These are phyloP conservation scores for Phaeosphaeriaceae sp. DNA, from an alignment of 2,329 filamentous ascomycete genomes.

Conservation along the genomic window DNA sequence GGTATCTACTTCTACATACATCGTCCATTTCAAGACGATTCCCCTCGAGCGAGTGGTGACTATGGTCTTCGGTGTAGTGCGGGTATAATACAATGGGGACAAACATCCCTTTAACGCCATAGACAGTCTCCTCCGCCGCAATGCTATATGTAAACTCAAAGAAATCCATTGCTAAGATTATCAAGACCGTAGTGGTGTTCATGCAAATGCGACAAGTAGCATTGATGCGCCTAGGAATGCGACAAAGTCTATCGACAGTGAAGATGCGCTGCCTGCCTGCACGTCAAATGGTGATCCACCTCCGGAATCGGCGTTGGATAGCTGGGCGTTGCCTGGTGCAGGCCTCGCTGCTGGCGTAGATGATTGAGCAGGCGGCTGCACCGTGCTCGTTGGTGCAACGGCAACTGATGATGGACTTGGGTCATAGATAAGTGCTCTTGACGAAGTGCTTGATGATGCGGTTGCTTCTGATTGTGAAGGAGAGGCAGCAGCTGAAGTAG, in stretches of 20 bases:
- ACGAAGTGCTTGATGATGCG: constrained; percentile 11
- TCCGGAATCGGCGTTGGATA: constrained; percentile 46
- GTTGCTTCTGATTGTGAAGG: constrained; percentile 9
- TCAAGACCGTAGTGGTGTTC: too few relatives aligned
- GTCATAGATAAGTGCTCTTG: constrained; percentile 18
- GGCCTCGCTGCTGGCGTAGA: constrained; percentile 7
- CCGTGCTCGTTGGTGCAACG: constrained; percentile 13
- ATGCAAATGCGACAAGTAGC: constrained; percentile 16
- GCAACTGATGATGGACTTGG: constrained; percentile 22
- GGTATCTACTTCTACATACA: too few relatives aligned
- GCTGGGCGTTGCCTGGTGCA: constrained; percentile 35
- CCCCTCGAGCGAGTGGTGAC: too few relatives aligned
- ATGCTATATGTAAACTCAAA: constrained; percentile 14
- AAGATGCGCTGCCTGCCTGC: constrained; percentile 26
- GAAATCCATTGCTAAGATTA: background rate
- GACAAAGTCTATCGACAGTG: constrained; percentile 13
- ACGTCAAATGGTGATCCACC: constrained; percentile 57
- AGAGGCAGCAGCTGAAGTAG: constrained; percentile 5
- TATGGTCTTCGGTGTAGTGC: too few relatives aligned
- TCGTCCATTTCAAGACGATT: too few relatives aligned
- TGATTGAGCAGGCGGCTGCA: background rate
- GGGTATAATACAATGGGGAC: constrained; percentile 4
- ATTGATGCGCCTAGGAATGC: constrained; percentile 20
- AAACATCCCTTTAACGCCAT: background rate
- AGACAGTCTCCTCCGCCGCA: background rate